These are phyloP conservation scores for Pythium aquatile DNA, from an alignment of 352 stramenopile species.

Conservation along the genomic window DNA sequence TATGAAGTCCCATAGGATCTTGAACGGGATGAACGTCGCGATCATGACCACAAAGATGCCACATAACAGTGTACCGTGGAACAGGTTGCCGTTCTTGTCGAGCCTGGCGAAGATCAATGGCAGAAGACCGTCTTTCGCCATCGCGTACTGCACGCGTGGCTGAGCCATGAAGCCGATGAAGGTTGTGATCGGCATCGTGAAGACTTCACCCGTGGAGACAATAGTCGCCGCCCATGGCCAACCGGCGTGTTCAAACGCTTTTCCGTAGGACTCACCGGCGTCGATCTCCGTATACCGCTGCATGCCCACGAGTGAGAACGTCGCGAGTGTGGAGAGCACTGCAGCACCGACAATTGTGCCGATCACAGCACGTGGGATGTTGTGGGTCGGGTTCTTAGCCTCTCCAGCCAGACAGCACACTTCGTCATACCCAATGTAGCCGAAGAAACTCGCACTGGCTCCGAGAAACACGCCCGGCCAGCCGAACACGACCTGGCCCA, in stretches of 20 bases:
- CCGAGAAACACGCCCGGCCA: constrained; percentile 85
- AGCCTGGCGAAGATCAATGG: constrained; percentile 80
- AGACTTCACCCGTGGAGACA: constrained; percentile 88
- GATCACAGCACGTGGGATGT: constrained; percentile 89
- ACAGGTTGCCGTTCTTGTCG: constrained; percentile 70
- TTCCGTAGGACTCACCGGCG: constrained; percentile 61
- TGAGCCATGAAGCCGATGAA: constrained; percentile 95
- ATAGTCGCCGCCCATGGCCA: constrained; percentile 78
- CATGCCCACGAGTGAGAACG: constrained; percentile 93
- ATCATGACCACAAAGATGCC: constrained; percentile 53
- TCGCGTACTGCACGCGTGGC: constrained; percentile 87
- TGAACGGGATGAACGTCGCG: constrained; percentile 80
- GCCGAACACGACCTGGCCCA: constrained; percentile 54
- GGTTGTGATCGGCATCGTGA: constrained; percentile 95
- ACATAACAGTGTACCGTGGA: constrained; percentile 61
- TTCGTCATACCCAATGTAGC: constrained; percentile 97
- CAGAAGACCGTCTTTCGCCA: constrained; percentile 93
- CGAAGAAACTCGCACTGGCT: constrained; percentile 93
- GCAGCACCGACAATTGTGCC: constrained; percentile 86
- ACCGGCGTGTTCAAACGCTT: constrained; percentile 66
- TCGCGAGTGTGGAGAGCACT: constrained; percentile 80
- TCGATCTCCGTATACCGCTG: constrained; percentile 85
- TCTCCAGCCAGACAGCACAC: constrained; percentile 93
- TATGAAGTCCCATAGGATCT: constrained; percentile 89
- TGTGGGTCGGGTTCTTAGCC: constrained; percentile 79